Conservation (phyloP, 345 rosid genomes). For the Rhodomyrtus tomentosa region DNA sequence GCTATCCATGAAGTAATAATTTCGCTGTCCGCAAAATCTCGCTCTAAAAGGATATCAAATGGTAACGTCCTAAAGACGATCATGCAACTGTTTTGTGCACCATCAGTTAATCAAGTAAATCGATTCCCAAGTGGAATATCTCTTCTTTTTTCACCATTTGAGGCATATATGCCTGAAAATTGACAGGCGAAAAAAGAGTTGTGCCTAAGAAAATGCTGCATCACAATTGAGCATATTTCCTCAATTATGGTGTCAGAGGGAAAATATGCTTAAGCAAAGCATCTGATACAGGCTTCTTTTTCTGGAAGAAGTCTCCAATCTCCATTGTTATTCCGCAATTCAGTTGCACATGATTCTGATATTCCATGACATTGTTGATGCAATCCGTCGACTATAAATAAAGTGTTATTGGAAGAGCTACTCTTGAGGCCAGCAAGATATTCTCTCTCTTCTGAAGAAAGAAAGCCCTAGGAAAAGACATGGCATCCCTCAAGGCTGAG, state of each 20-base stretch:
- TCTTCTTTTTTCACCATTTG: background rate
- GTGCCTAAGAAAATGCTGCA: background rate
- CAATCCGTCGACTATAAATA: background rate
- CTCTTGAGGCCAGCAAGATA: background rate
- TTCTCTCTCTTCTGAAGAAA: background rate
- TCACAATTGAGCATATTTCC: conserved; percentile 16
- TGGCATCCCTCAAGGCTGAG: conserved; percentile 48
- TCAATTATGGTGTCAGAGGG: conserved; percentile 3
- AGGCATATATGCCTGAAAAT: background rate
- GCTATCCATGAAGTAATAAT: background rate
- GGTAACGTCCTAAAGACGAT: background rate
- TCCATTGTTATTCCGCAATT: conserved; percentile 15
- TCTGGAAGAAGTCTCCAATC: background rate
- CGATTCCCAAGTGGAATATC: background rate
- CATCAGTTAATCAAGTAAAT: background rate
- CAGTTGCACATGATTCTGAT: conserved; percentile 4
- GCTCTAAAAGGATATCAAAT: background rate
- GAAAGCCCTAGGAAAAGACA: background rate
- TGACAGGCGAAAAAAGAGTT: background rate
- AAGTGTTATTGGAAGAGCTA: background rate
- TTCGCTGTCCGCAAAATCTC: background rate
- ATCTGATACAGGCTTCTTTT: conserved; percentile 14
- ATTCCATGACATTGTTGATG: background rate
- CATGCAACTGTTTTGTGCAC: background rate
- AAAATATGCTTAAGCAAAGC: conserved; percentile 13